A percentile compares a stretch with the other conserved stretches of the same genome.
These are phyloP conservation scores for Colletotrichum scovillei DNA, from an alignment of 2,329 filamentous ascomycete genomes.

Conservation along the genomic window DNA sequence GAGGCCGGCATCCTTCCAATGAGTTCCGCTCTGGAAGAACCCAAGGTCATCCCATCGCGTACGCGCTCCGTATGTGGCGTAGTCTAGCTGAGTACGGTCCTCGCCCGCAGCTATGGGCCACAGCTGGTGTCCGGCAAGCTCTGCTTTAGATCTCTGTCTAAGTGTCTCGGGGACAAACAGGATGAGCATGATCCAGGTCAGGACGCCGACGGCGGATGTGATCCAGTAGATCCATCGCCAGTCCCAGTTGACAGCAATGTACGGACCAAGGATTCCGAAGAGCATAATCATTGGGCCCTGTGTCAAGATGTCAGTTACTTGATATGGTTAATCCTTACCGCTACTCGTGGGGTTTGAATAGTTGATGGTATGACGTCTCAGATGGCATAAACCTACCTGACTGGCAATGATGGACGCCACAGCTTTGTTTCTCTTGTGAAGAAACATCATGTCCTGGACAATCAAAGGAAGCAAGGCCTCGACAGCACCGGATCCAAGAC, in stretches of 20 bases:
- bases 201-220: background rate
- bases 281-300: background rate
- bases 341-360: too few species aligned
- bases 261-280: background rate
- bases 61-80: background rate
- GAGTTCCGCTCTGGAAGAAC: background rate
- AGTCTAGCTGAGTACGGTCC: background rate
- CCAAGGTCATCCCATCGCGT: background rate
- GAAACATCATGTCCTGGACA: background rate
- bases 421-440: background rate
- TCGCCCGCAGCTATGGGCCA: background rate
- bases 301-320: background rate
- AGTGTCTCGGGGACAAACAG: background rate
- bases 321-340: background rate
- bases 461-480: background rate
- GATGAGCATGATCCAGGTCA: background rate
- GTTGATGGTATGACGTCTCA: background rate
- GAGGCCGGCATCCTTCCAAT: background rate
- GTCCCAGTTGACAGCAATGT: background rate
- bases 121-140: background rate
- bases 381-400: background rate
- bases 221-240: background rate
- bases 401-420: background rate
- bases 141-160: background rate
- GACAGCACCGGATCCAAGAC: background rate